Base-by-base conservation (phyloP, 257 asterid species). In the Solanum gracilifrons region DNA sequence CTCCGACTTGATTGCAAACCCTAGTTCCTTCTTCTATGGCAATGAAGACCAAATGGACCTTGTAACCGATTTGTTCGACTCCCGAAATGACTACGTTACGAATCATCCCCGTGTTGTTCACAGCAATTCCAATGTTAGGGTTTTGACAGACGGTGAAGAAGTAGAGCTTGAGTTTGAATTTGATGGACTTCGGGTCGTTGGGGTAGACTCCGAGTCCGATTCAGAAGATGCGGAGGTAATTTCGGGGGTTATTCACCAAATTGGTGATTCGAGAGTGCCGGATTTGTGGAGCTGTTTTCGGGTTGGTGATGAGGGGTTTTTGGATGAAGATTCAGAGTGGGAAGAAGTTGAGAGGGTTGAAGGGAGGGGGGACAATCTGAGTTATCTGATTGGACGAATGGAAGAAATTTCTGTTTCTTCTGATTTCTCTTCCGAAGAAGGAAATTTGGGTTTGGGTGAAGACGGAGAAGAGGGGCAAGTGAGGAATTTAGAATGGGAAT, bases 401-500 rank as follows among this genome's bases (percentile, higher is more conserved):
- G 80, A 73, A 73, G 80, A 73, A 20, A 73, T 73, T 33, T 73
- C 80, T 18, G 46, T 73, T 73, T 33, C 80, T 73, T 73, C 46
- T 9, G 46, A 33, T 73, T 8, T 73, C 46, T 73, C 80, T 8
- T 73, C 80, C 5, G 27, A 18, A 18, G 46, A 33, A 73, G 46
- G 80, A 73, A 33, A 33, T 72, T 32, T 37, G 8, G 79, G 11
- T 32, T 72, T 72, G 15, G 25, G 79, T 73, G 80, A 73, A 33
- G 90, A 86, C 64, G 95, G 87, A 43, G 94, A 82, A 55, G 94
- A 87, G 18, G 93, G 76, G 62, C 94, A 89, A 31, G 91, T 74
- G 23, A 82, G 92, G 83, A 90, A 90, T 71, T n/a, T 93, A 11
- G 99, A 91, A 83, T 95, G 99, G 99, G 98, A 97, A 87, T 95